phyloP scores from a whole-genome alignment of 2,329 filamentous ascomycete genomes.

The Talaromyces sp. region DNA sequence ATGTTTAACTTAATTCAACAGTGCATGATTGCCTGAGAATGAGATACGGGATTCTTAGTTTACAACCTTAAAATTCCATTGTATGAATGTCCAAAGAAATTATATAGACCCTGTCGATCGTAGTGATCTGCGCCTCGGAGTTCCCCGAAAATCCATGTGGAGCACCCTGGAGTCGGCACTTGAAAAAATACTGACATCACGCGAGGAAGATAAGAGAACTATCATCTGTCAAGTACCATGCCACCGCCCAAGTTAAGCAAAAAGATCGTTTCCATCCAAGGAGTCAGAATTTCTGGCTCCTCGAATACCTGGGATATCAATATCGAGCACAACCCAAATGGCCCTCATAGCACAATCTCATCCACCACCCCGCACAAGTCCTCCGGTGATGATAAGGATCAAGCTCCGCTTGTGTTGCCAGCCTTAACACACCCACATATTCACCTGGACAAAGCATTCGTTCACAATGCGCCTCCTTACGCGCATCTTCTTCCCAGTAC shows the following conservation, averaged over 20 bases:
- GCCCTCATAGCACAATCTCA: slow-evolving; percentile 25
- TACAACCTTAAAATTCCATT: too few species aligned
- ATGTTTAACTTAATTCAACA: not conserved
- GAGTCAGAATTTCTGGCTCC: slow-evolving; percentile 34
- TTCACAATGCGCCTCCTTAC: slow-evolving; percentile 50
- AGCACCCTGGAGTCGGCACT: not conserved
- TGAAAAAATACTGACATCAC: not conserved
- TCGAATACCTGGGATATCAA: slow-evolving; percentile 38
- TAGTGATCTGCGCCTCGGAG: not conserved
- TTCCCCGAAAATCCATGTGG: not conserved
- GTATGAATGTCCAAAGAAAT: too few species aligned
- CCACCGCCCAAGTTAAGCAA: slow-evolving; percentile 10
- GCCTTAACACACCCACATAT: slow-evolving; percentile 72
- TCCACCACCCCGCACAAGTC: slow-evolving; percentile 30
- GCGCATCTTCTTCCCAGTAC: slow-evolving; percentile 59
- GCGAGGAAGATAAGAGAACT: not conserved
- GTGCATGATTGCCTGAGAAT: not conserved
- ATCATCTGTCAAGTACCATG: slow-evolving; percentile 3
- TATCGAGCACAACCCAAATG: slow-evolving; percentile 14
- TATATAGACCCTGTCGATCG: too few species aligned
- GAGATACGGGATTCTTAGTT: too few species aligned
- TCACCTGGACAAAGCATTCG: slow-evolving; percentile 62
- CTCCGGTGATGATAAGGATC: slow-evolving; percentile 2
- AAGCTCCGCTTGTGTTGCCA: slow-evolving; percentile 48
- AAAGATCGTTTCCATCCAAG: slow-evolving; percentile 21